These are phyloP conservation scores for Dioscorea dumetorum DNA, from an alignment of 106 monocot genomes.

Conservation along the genomic window DNA sequence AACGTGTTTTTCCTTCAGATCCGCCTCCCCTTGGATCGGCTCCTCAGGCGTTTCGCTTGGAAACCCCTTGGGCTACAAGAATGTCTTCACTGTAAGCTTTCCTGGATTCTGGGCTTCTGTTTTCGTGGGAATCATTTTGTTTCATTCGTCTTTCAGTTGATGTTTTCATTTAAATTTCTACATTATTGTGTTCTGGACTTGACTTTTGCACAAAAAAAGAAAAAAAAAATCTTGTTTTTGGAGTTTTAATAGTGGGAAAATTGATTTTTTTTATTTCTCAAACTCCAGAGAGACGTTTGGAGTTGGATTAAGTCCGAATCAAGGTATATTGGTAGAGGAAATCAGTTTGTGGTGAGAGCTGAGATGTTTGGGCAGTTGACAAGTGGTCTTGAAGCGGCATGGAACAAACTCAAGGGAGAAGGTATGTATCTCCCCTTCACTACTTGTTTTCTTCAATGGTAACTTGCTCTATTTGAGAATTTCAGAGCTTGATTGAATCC, in stretches of 20 bases:
- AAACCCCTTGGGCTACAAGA: constrained; percentile 17
- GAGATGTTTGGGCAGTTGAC: constrained; percentile 99
- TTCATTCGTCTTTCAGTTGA: no score
- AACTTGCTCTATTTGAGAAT: neutral
- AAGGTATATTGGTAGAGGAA: constrained; percentile 4
- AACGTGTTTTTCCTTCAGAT: constrained; percentile 10
- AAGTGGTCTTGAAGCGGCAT: constrained; percentile 80
- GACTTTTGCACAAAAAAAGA: neutral
- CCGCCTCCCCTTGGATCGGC: constrained; percentile 20
- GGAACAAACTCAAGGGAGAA: constrained; percentile 87
- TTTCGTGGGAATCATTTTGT: no score
- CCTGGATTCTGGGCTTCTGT: neutral
- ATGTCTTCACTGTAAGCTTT: constrained; percentile 41
- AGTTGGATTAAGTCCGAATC: constrained; percentile 29
- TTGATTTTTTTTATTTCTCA: neutral
- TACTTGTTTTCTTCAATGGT: neutral
- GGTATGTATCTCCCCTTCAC: constrained; percentile 20
- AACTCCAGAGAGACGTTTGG: constrained; percentile 41
- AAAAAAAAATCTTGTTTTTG: no score
- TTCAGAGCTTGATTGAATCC: no score
- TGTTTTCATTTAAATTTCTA: no score
- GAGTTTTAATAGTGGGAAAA: neutral
- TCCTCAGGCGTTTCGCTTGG: constrained; percentile 26
- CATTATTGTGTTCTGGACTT: neutral
- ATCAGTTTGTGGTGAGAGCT: constrained; percentile 44